Evolutionary conservation across 345 rosid species (phyloP), one percentile per base, ranked within the genome.

Genomic region (Gossypium stocksii): DNA sequence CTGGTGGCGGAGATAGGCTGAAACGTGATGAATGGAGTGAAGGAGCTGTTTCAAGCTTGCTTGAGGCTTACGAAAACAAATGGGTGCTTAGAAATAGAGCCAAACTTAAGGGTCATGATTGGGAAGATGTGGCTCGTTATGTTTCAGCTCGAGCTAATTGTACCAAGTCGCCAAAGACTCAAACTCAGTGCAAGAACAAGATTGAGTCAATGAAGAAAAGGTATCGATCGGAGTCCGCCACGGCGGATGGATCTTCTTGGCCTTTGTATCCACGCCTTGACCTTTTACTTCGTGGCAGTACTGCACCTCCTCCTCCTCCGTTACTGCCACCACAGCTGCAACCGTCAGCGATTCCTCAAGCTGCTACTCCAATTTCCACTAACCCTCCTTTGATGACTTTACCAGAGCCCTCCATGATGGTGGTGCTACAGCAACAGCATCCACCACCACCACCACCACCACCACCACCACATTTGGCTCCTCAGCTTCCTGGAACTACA

Each of bases 21-120:
- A 94, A 94, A 68, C 87, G 98, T 11, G 99, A 94, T 75, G 99
- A 94, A 62, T 94, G 98, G 99, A 94, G 99, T 61, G 98, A 94
- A 82, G 99, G 99, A 38, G 99, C 98, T 0, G 99, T 94, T 15
- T 89, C 98, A 1, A 82, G 80, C 66, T 83, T 94, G 16, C 97
- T 94, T 4, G 99, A 94, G 71, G 98, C 99, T 11, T 94, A 94
- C 77, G 97, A 94, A 76, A 48, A 74, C 66, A 94, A 94, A 82
- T 94, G 99, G 99, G 91, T 86, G 38, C 90, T 91, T 19, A 72
- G 99, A 34, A 94, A 94, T 80, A 77, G 98, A 77, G 98, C 97
- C 60, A 94, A 94, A 77, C 98, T 94, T 71, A 94, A 94, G 29
- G 99, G 99, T 2, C 97, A 91, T 34, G 99, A 92, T 77, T 94